These are phyloP conservation scores for Ophiostoma ips DNA, from an alignment of 2,329 filamentous ascomycete species.

Conservation along the genomic window DNA sequence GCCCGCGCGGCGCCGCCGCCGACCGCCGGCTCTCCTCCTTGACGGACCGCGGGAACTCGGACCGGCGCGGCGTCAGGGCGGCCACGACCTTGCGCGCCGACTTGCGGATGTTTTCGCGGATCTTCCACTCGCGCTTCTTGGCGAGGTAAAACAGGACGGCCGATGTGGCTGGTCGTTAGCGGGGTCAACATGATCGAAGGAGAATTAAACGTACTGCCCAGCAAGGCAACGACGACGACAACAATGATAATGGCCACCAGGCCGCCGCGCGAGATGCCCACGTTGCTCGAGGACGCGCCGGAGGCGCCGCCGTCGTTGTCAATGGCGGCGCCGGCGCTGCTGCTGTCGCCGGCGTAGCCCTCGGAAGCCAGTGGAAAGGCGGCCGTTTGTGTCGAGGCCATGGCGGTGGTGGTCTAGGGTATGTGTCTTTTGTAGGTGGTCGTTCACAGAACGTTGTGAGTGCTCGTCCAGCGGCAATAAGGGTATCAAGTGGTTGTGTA, in stretches of 20 bases:
- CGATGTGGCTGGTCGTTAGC: conserved; percentile 36
- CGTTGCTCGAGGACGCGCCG: conserved; percentile 44
- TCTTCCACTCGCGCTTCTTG: conserved; percentile 74
- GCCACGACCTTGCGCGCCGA: conserved; percentile 50
- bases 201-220: conserved; percentile 43
- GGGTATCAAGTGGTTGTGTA: too few species aligned
- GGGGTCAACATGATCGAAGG: neutral
- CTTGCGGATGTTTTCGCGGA: conserved; percentile 56
- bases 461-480: too few species aligned
- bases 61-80: conserved; percentile 46
- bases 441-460: too few species aligned
- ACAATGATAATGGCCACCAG: conserved; percentile 63
- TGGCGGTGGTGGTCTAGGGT: conserved; percentile 15
- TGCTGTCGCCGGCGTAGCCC: conserved; percentile 22
- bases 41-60: conserved; percentile 45
- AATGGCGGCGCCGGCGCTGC: conserved; percentile 24
- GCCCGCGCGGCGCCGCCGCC: conserved; percentile 23
- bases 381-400: conserved; percentile 24
- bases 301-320: conserved; percentile 50
- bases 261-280: conserved; percentile 52
- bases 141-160: conserved; percentile 62
- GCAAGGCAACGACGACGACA: conserved; percentile 49
- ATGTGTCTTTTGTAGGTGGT: neutral
- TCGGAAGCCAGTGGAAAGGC: conserved; percentile 32
- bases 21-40: conserved; percentile 34